A percentile compares a stretch with the other conserved stretches of the same genome.
phyloP scores from a whole-genome alignment of 768 basidiomycete genomes.

The Kwoniella heveanensis region DNA sequence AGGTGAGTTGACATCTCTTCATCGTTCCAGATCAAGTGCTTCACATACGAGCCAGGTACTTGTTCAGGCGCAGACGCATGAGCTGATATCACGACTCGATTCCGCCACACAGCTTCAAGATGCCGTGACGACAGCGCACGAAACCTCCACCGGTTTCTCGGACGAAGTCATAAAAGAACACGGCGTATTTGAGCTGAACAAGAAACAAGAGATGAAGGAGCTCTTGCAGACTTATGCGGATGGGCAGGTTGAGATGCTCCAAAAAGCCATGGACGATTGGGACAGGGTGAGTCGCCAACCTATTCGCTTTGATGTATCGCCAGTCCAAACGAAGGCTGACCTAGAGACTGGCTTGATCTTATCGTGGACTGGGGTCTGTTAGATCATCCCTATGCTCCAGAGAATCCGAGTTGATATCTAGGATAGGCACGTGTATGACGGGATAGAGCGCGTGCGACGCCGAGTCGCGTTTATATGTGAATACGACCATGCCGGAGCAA shows the following conservation, averaged over 20 bases:
- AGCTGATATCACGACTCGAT: not conserved
- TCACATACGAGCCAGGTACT: not conserved
- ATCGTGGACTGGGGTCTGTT: not conserved
- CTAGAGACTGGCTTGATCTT: too few species aligned
- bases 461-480: too few species aligned
- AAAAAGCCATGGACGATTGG: slow-evolving; percentile 97
- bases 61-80: not conserved
- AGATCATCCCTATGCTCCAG: slow-evolving; percentile 85
- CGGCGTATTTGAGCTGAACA: slow-evolving; percentile 81
- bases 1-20: too few species aligned
- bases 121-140: slow-evolving; percentile 90
- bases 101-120: slow-evolving; percentile 74
- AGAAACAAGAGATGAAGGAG: slow-evolving; percentile 96
- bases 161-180: slow-evolving; percentile 93
- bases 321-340: too few species aligned
- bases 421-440: too few species aligned
- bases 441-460: too few species aligned
- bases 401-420: slow-evolving; percentile 89
- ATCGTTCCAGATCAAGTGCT: too few species aligned
- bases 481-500: too few species aligned
- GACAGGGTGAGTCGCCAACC: slow-evolving; percentile 61
- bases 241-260: slow-evolving; percentile 93
- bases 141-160: slow-evolving; percentile 94
- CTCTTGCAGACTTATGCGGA: slow-evolving; percentile 85
- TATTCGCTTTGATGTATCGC: too few species aligned